Conservation (phyloP, 495 filamentous ascomycete species). For the Aspergillus olivimuriae region DNA sequence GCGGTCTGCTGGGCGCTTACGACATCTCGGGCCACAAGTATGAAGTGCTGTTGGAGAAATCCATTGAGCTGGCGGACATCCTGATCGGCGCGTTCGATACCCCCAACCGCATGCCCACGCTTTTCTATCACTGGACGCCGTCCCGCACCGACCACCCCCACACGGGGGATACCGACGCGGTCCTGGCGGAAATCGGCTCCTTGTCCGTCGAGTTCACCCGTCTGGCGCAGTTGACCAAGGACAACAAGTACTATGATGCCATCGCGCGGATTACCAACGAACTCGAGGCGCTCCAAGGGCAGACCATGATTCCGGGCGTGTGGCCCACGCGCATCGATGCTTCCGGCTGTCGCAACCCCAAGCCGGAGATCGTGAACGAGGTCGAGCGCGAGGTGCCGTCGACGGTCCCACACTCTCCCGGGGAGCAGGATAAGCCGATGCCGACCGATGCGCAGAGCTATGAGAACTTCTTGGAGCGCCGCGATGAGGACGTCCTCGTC, state of each 20-base stretch:
- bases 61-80: conserved; percentile 80
- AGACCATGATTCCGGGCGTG: conserved; percentile 71
- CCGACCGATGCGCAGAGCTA: conserved; percentile 26
- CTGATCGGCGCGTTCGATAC: conserved; percentile 93
- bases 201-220: conserved; percentile 94
- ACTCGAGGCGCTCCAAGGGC: conserved; percentile 69
- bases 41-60: conserved; percentile 70
- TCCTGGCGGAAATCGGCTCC: conserved; percentile 82
- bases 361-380: conserved; percentile 8
- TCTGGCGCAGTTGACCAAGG: conserved; percentile 80
- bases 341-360: conserved; percentile 50
- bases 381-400: not conserved
- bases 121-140: conserved; percentile 83
- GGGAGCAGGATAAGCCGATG: conserved; percentile 10
- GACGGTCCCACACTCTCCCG: conserved; percentile 1
- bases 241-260: conserved; percentile 90
- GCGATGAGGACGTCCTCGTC: conserved; percentile 14
- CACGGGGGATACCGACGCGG: conserved; percentile 53
- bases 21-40: conserved; percentile 70
- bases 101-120: conserved; percentile 88
- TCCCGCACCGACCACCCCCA: conserved; percentile 57
- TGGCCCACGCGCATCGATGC: conserved; percentile 82
- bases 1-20: conserved; percentile 75
- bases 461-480: conserved; percentile 16
- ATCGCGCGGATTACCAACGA: conserved; percentile 86